A percentile compares a stretch with the other conserved stretches of the same genome.
Evolutionary conservation across 106 monocot genomes (phyloP).

Genomic region (Dioscorea alata): DNA sequence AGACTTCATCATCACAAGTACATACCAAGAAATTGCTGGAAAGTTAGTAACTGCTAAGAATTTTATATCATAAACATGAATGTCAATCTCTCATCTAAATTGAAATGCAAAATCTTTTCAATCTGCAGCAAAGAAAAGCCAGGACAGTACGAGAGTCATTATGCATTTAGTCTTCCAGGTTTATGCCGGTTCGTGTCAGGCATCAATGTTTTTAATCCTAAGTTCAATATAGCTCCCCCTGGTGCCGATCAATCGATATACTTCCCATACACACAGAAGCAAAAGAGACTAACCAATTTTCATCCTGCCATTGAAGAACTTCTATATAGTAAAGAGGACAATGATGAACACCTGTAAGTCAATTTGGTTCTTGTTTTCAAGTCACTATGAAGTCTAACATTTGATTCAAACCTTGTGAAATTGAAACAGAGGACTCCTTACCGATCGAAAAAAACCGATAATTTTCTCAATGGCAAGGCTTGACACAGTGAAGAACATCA

Average conservation of each 20-base stretch:
- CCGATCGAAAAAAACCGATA: conserved; percentile 78
- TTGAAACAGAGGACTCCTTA: conserved; percentile 55
- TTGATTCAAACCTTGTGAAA: conserved; percentile 1
- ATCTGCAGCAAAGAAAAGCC: conserved; percentile 70
- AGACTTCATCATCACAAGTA: conserved; percentile 96
- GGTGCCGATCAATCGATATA: conserved; percentile 92
- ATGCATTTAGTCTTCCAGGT: conserved; percentile 84
- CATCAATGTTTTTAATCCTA: conserved; percentile 84
- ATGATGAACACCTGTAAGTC: conserved; percentile 71
- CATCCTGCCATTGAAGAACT: conserved; percentile 73
- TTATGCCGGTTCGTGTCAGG: conserved; percentile 73
- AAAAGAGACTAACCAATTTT: conserved; percentile 57
- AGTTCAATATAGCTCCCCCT: conserved; percentile 96
- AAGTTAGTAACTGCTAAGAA: conserved; percentile 30
- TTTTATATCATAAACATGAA: neutral
- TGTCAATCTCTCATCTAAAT: neutral
- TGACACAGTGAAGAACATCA: conserved; percentile 93
- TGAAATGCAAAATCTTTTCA: neutral
- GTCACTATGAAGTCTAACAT: neutral
- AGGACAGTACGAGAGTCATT: conserved; percentile 93
- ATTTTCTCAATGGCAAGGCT: conserved; percentile 99
- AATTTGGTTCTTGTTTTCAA: neutral
- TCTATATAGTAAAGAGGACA: conserved; percentile 63
- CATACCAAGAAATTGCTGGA: conserved; percentile 98
- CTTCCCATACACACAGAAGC: conserved; percentile 90